Percentiles rank a stretch among this genome's conserved stretches.
Conservation (phyloP, 805 yeast species). For the Kluyveromyces aestuarii region DNA sequence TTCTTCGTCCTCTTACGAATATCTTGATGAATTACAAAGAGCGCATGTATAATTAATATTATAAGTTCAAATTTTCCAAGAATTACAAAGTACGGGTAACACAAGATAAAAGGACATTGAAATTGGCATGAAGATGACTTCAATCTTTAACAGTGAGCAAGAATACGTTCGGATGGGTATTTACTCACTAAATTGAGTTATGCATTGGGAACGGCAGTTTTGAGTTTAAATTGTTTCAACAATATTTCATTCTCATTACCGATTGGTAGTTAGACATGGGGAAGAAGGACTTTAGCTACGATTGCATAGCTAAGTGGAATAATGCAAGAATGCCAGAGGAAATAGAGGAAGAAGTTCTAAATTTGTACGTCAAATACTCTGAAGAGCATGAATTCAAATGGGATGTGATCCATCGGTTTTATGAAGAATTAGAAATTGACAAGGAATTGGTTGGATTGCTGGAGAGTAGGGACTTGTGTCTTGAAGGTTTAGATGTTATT, state of each 20-base stretch:
- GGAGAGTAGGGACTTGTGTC: slow-evolving; percentile 20
- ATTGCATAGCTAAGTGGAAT: background rate
- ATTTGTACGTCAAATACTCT: slow-evolving; percentile 33
- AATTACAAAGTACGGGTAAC: slow-evolving; percentile 2
- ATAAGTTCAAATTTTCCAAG: slow-evolving; percentile 1
- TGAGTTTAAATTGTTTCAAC: no score
- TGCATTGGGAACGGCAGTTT: no score
- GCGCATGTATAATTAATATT: background rate
- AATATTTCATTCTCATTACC: no score
- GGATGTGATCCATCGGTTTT: slow-evolving; percentile 23
- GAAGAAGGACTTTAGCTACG: background rate
- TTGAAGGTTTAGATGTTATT: slow-evolving; percentile 36
- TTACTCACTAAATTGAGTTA: no score
- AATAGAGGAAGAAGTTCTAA: slow-evolving; percentile 38
- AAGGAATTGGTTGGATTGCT: slow-evolving; percentile 23
- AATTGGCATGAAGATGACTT: background rate
- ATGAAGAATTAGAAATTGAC: slow-evolving; percentile 27
- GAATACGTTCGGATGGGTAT: no score
- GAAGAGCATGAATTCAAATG: slow-evolving; percentile 34
- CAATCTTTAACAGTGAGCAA: no score
- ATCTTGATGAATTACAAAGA: background rate
- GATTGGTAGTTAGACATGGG: background rate
- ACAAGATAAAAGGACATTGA: background rate
- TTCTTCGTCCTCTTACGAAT: background rate
- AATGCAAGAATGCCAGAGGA: slow-evolving; percentile 30